Evolutionary conservation across 1,139 yeast genomes (phyloP), one percentile per base, ranked within the genome.

Genomic region (Candida sp.): DNA sequence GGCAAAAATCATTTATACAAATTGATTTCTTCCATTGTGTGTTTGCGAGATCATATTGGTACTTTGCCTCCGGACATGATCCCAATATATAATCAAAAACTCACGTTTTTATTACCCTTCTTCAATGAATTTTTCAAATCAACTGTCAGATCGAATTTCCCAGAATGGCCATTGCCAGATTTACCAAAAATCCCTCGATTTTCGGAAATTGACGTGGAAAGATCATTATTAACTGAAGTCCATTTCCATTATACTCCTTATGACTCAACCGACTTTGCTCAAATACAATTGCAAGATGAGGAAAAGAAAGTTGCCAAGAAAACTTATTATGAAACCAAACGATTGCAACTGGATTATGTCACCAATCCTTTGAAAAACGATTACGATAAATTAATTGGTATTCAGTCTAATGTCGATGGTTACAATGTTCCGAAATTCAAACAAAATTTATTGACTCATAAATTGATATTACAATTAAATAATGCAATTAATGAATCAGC

Each of bases 41-140:
- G 91, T 38, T 64, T 89, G 43, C 70, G 97, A 54, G 95, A 86
- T 53, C 77, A 82, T 48, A 89, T 87, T n/a, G 98, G 98, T 5
- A 76, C 79, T 37, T 62, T 91, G 38, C 95, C 97, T 2, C 85
- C 89, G 0, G 95, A 85, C 53, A 66, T 89, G 41, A 75, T 86
- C 56, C 91, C 95, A 8, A 80, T 87, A 12, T 88, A 85, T 59
- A 73, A 81, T 38, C 86, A 84, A 51, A 79, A 84, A 44, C 68
- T 90, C 49, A 71, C 73, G 7, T 87, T 82, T 52, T 70, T 91
- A 41, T 64, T 73, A 1, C 64, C 60, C 27, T 90, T 93, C 81
- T 69, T 86, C 40, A 74, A 73, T 40, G 56, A 63, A 4, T 59
- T 70, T 34, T 71, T 66, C 53, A 57, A 52, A 32, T 58, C 65